Conservation (phyloP, 352 stramenopile genomes). For the Hyaloperonospora brassicae region DNA sequence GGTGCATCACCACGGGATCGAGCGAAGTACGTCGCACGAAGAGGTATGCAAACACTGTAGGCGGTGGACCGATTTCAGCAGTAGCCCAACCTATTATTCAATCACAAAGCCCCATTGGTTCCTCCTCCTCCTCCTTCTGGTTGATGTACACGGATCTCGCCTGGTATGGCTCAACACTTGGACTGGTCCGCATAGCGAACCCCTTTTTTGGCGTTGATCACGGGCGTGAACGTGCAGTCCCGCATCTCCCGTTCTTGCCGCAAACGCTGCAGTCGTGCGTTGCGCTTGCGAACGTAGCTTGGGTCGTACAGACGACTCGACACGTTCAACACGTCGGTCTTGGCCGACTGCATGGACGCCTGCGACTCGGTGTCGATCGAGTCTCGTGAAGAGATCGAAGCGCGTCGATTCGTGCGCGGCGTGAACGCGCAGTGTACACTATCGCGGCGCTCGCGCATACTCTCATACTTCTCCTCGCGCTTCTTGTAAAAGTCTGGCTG, state of each 20-base stretch:
- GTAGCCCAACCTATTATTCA: too few relatives aligned
- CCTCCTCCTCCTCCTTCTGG: too few relatives aligned
- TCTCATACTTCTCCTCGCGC: conserved; percentile 58
- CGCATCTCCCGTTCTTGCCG: conserved; percentile 72
- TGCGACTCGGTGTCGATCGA: conserved; percentile 52
- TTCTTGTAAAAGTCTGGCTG: conserved; percentile 81
- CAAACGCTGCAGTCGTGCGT: conserved; percentile 64
- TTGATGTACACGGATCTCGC: too few relatives aligned
- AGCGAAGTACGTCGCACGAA: too few relatives aligned
- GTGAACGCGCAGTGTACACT: conserved; percentile 52
- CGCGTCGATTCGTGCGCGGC: conserved; percentile 42
- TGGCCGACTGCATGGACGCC: conserved; percentile 56
- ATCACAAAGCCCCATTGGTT: too few relatives aligned
- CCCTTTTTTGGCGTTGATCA: conserved; percentile 60
- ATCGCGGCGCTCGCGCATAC: conserved; percentile 59
- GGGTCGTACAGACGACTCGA: conserved; percentile 81
- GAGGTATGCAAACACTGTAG: too few relatives aligned
- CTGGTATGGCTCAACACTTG: too few relatives aligned
- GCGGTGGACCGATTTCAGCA: too few relatives aligned
- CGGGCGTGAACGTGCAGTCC: conserved; percentile 68
- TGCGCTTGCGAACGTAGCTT: conserved; percentile 75
- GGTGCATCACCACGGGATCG: too few relatives aligned
- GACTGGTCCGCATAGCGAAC: too few relatives aligned
- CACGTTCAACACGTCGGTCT: conserved; percentile 68
- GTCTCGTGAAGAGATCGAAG: conserved; percentile 55